Base-by-base conservation (phyloP, 2,329 filamentous ascomycete species). In the Colletotrichum neosansevieriae region DNA sequence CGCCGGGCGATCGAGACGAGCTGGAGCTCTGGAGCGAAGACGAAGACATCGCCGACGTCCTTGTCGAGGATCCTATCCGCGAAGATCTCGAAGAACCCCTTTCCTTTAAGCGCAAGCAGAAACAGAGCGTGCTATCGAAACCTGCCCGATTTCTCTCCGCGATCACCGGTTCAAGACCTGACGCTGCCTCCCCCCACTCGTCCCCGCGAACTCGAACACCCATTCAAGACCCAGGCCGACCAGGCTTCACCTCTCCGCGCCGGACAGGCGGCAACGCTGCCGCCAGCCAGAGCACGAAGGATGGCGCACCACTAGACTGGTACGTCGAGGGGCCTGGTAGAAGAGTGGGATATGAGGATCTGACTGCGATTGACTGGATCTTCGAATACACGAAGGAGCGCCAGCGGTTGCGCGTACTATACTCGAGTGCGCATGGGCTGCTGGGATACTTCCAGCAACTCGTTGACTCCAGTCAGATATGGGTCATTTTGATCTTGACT, bases 321-420 rank as follows among this genome's bases (percentile, higher is more conserved):
- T 92, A 97, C 76, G 86, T 91, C 54, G 95, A 98, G 79, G 94
- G 94, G 1, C 94, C 93, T 0, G 94, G 94, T 1, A 89, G 94
- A 60, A 89, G 96, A 75, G 94, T 98, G 42, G 95, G 93, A 62
- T 99, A 99, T 81, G 95, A 98, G 76, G 92, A 99, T 80, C 85
- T 98, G 78, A 98, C 95, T 15, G 95, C 96, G 67, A 99, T 99
- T 78, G 96, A 99, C 82, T 99, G 96, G 96, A 98, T 98, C 76
- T 98, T 97, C 75, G 96, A 99, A 79, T 97, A 98, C 77, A 96
- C 93, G 59, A 98, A 98, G 79, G 96, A 99, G 81, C 89, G 96
- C 19, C 94, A 97, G 78, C 89, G 96, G 24, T 82, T 97, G 74
- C 89, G 94, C n/a, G 87, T 92, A 34, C 83, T 99, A 19, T 88